These are phyloP conservation scores for Myochromella boudieri DNA, from an alignment of 768 basidiomycete species.

Conservation along the genomic window DNA sequence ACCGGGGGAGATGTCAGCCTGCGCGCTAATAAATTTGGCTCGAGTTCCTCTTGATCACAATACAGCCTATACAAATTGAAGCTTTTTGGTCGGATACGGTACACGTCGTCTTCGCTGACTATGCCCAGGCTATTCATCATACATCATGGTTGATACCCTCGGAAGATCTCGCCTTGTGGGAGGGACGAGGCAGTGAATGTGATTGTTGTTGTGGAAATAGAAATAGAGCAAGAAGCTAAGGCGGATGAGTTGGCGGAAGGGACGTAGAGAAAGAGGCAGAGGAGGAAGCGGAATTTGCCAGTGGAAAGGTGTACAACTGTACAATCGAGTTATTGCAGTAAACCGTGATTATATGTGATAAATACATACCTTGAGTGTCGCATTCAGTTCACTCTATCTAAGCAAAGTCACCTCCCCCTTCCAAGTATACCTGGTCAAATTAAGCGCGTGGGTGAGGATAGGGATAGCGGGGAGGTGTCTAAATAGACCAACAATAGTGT, in stretches of 20 bases:
- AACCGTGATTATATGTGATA: not conserved
- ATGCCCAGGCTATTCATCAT: constrained; percentile 13
- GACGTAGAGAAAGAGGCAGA: not conserved
- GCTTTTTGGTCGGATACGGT: constrained; percentile 49
- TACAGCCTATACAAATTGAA: constrained; percentile 46
- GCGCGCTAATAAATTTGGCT: constrained; percentile 34
- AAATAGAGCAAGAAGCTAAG: not conserved
- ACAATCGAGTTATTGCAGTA: not conserved
- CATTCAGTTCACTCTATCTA: constrained; percentile 75
- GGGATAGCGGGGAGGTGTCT: too few species aligned
- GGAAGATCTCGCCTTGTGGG: constrained; percentile 70
- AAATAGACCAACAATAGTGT: too few species aligned
- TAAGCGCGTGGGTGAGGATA: too few species aligned
- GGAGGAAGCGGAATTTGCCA: not conserved
- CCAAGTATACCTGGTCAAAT: constrained; percentile 74
- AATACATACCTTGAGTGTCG: constrained; percentile 62
- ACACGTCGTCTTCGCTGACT: constrained; percentile 45
- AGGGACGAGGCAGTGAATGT: constrained; percentile 64
- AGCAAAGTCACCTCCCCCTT: constrained; percentile 61
- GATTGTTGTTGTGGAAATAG: constrained; percentile 8
- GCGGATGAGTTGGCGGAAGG: constrained; percentile 5
- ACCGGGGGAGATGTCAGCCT: constrained; percentile 5
- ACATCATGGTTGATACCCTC: constrained; percentile 64
- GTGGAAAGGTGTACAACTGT: constrained; percentile 51
- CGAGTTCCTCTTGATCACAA: constrained; percentile 35